Conservation (phyloP, 2,329 filamentous ascomycete species). For the Pseudogymnoascus sp. region DNA sequence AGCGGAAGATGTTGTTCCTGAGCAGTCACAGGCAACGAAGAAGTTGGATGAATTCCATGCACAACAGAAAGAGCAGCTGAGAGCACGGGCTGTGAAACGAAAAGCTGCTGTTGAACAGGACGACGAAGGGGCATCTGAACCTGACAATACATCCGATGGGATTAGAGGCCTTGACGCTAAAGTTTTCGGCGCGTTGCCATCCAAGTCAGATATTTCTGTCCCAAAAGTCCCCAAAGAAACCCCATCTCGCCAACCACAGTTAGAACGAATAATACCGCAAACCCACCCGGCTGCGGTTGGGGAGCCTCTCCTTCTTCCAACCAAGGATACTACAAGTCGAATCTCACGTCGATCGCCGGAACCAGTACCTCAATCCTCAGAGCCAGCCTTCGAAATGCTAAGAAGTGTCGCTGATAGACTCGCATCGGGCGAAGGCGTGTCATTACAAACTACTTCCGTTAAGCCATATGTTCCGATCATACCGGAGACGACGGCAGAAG, state of each 20-base stretch:
- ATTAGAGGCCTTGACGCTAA: background rate
- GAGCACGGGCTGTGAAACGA: background rate
- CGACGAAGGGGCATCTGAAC: background rate
- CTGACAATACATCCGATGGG: no score
- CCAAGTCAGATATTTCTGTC: background rate
- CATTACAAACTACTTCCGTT: background rate
- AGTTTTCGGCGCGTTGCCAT: background rate
- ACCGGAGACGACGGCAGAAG: background rate
- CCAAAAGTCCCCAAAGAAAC: background rate
- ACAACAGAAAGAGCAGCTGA: background rate
- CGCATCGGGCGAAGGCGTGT: background rate
- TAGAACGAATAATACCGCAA: background rate
- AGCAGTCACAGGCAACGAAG: slow-evolving; percentile 8
- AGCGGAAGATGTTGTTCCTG: background rate
- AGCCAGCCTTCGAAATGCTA: background rate
- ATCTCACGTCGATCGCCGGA: background rate
- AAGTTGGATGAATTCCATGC: slow-evolving; percentile 1
- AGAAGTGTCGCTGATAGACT: background rate
- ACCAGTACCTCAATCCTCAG: background rate
- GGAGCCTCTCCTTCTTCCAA: background rate
- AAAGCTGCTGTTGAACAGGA: background rate
- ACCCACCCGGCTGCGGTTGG: background rate
- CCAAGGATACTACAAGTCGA: background rate
- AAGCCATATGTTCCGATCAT: background rate
- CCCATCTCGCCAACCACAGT: background rate